Evolutionary conservation across 2,329 filamentous ascomycete genomes (phyloP).

Genomic region (Fusarium poae): DNA sequence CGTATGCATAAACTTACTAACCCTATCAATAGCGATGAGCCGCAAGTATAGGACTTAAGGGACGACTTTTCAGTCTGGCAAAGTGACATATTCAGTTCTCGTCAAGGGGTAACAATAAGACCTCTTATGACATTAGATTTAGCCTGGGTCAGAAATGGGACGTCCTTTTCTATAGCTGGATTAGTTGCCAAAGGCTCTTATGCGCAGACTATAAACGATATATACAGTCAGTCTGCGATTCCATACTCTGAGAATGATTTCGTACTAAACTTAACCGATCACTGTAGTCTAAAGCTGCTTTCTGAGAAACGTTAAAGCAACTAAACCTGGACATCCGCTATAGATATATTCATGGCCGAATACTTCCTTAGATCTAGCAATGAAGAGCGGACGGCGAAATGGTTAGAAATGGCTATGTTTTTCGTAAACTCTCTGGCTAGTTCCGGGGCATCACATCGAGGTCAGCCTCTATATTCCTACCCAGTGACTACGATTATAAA

Average conservation of each 20-base stretch:
- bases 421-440: slow-evolving; percentile 27
- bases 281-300: too few relatives aligned
- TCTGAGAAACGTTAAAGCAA: too few relatives aligned
- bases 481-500: slow-evolving; percentile 8
- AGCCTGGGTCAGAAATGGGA: slow-evolving; percentile 23
- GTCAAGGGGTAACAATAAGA: background rate
- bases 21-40: background rate
- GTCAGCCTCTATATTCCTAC: background rate
- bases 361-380: background rate
- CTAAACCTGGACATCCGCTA: background rate
- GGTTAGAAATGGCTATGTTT: slow-evolving; percentile 31
- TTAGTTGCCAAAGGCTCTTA: background rate
- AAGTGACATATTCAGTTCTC: background rate
- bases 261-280: too few relatives aligned
- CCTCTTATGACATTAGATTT: slow-evolving; percentile 27
- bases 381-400: fast-evolving
- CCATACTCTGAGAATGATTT: background rate
- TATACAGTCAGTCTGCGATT: slow-evolving; percentile 3
- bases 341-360: background rate
- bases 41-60: too few relatives aligned
- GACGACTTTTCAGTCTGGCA: too few relatives aligned
- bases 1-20: background rate
- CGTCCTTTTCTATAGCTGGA: slow-evolving; percentile 9
- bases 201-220: background rate
- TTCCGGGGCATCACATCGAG: background rate